Evolutionary conservation across 371 early-diverging fungal genomes (phyloP).

Genomic region (Caulochytrium protostelioides): DNA sequence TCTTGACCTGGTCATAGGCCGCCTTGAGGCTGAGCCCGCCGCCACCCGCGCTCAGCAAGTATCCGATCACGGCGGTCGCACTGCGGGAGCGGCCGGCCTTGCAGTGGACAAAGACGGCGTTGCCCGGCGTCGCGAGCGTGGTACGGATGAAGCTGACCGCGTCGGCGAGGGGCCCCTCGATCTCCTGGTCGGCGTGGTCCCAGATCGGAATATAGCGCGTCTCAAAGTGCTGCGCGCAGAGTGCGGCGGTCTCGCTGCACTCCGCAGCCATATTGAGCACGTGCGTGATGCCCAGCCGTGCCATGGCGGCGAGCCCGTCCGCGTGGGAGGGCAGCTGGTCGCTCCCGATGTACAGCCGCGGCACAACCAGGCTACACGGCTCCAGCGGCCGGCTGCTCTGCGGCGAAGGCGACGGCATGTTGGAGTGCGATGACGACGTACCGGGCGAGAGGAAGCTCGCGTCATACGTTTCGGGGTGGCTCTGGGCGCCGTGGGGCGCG

Average conservation of each 20-base stretch:
- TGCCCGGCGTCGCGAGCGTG: conserved; percentile 17
- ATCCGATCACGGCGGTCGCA: conserved; percentile 52
- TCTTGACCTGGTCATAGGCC: conserved; percentile 49
- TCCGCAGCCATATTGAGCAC: conserved; percentile 28
- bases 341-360: too few species aligned
- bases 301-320: too few species aligned
- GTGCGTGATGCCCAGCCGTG: conserved; percentile 21
- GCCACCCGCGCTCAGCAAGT: conserved; percentile 37
- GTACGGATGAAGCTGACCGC: conserved; percentile 19
- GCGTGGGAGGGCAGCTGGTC: too few species aligned
- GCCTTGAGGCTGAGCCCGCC: conserved; percentile 48
- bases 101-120: conserved; percentile 57
- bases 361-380: too few species aligned
- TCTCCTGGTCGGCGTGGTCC: conserved; percentile 16
- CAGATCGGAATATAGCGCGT: conserved; percentile 11
- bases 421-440: too few species aligned
- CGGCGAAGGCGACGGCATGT: too few species aligned
- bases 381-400: too few species aligned
- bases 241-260: conserved; percentile 6
- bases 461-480: too few species aligned
- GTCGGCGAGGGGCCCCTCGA: conserved; percentile 14
- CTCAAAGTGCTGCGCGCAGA: conserved; percentile 8
- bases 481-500: too few species aligned
- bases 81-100: conserved; percentile 66
- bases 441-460: too few species aligned